phyloP scores from a whole-genome alignment of 345 rosid genomes.

The Sonneratia caseolaris region DNA sequence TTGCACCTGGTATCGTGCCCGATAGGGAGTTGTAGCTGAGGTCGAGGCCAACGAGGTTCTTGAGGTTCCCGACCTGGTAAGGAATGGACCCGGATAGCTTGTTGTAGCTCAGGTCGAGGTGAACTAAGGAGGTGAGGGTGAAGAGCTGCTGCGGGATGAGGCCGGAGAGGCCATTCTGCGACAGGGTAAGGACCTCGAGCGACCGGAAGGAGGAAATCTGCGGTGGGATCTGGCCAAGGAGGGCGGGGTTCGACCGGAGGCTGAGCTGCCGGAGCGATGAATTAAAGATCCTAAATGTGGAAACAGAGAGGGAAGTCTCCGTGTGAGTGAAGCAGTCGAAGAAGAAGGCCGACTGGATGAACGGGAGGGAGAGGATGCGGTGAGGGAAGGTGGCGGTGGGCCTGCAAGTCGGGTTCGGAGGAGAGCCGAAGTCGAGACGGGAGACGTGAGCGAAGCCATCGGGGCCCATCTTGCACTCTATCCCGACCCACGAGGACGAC shows the following conservation, averaged over 20 bases:
- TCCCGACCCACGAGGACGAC: conserved; percentile 66
- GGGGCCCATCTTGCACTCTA: conserved; percentile 57
- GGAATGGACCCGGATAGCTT: conserved; percentile 52
- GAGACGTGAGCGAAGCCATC: conserved; percentile 64
- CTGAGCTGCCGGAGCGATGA: conserved; percentile 74
- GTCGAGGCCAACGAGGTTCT: conserved; percentile 58
- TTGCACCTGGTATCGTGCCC: conserved; percentile 49
- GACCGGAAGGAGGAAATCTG: conserved; percentile 53
- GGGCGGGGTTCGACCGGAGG: conserved; percentile 73
- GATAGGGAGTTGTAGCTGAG: conserved; percentile 59
- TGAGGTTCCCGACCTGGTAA: conserved; percentile 46
- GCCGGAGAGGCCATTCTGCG: conserved; percentile 66
- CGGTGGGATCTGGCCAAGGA: conserved; percentile 61
- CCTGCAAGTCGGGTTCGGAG: conserved; percentile 66
- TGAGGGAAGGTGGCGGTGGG: conserved; percentile 49
- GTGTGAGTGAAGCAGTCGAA: conserved; percentile 62
- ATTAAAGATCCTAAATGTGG: conserved; percentile 25
- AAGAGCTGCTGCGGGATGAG: conserved; percentile 39
- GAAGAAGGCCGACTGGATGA: conserved; percentile 61
- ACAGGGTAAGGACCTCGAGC: conserved; percentile 59
- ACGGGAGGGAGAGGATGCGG: conserved; percentile 55
- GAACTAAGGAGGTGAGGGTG: conserved; percentile 36
- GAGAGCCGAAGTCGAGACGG: conserved; percentile 66
- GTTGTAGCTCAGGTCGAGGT: conserved; percentile 78
- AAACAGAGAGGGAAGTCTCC: conserved; percentile 39